A percentile compares a stretch with the other conserved stretches of the same genome.
These are phyloP conservation scores for Capsicum rhomboideum DNA, from an alignment of 257 asterid species.

Conservation along the genomic window DNA sequence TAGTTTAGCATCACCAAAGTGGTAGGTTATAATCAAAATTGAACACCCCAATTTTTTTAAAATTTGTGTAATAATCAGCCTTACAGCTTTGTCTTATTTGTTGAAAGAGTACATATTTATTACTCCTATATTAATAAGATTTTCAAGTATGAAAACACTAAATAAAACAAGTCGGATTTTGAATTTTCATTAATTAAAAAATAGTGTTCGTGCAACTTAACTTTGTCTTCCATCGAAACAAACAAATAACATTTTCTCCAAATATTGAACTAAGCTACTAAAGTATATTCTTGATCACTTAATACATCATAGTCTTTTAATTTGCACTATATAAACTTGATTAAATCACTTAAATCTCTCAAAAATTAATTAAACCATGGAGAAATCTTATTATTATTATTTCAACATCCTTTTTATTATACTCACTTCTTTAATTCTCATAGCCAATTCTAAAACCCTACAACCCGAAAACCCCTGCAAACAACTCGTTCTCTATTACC, in stretches of 20 bases:
- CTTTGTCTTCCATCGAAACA: neutral
- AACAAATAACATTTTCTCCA: neutral
- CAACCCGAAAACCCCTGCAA: constrained; percentile 39
- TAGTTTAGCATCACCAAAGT: neutral
- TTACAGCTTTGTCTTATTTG: neutral
- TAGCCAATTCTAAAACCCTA: constrained; percentile 2
- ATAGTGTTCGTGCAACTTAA: neutral
- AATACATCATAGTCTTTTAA: neutral
- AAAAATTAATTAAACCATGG: neutral
- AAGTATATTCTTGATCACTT: neutral
- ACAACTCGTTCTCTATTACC: constrained; percentile 45
- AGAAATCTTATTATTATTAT: neutral
- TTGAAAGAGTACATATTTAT: neutral
- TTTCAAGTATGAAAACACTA: neutral
- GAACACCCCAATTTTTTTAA: neutral
- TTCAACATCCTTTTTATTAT: constrained; percentile 8
- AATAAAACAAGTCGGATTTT: neutral
- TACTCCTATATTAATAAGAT: neutral
- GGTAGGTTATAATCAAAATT: neutral
- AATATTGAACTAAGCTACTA: neutral
- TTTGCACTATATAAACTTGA: neutral
- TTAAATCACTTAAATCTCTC: neutral
- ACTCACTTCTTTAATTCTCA: neutral
- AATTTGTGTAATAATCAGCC: neutral
- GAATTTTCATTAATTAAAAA: neutral